Percentiles rank a stretch among this genome's conserved stretches.
phyloP scores from a whole-genome alignment of 176 grass and related monocot genomes.

The Phoenix roebelenii region DNA sequence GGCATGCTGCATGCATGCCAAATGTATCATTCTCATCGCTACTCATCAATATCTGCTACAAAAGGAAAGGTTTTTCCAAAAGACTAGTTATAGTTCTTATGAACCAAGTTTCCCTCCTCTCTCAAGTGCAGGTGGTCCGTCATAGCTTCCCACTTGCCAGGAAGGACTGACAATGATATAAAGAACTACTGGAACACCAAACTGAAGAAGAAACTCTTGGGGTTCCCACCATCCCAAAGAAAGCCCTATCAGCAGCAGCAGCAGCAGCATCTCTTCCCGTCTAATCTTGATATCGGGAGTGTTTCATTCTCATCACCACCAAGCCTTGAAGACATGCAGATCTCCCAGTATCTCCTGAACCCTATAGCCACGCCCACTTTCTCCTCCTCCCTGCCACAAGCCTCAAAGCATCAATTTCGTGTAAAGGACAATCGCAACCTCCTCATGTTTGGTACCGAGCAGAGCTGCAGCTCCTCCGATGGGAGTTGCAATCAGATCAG shows the following conservation, averaged over 20 bases:
- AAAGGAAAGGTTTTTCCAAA: too few relatives aligned
- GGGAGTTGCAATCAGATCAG: conserved; percentile 13
- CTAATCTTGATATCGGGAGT: conserved; percentile 1
- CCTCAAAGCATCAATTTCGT: background rate
- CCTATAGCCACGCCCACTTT: conserved; percentile 3
- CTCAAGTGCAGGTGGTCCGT: conserved; percentile 48
- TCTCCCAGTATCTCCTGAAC: conserved; percentile 13
- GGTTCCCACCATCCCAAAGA: conserved; percentile 26
- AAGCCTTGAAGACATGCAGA: conserved; percentile 27
- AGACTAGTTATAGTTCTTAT: too few relatives aligned
- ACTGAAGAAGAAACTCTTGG: conserved; percentile 41
- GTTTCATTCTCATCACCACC: conserved; percentile 14
- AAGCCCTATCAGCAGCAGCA: conserved; percentile 12
- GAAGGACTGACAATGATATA: conserved; percentile 54
- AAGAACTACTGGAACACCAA: conserved; percentile 66
- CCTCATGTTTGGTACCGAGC: conserved; percentile 30
- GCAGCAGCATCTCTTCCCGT: conserved; percentile 21
- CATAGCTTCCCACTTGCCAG: conserved; percentile 67
- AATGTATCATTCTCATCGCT: too few relatives aligned
- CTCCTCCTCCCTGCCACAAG: background rate
- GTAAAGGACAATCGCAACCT: background rate
- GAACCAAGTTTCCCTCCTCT: too few relatives aligned
- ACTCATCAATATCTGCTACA: too few relatives aligned
- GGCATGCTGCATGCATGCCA: too few relatives aligned
- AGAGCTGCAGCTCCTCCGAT: conserved; percentile 22